Evolutionary conservation across 140 eudicot genomes (phyloP), one percentile per base, ranked within the genome.

Genomic region (Eryngium alpinum): DNA sequence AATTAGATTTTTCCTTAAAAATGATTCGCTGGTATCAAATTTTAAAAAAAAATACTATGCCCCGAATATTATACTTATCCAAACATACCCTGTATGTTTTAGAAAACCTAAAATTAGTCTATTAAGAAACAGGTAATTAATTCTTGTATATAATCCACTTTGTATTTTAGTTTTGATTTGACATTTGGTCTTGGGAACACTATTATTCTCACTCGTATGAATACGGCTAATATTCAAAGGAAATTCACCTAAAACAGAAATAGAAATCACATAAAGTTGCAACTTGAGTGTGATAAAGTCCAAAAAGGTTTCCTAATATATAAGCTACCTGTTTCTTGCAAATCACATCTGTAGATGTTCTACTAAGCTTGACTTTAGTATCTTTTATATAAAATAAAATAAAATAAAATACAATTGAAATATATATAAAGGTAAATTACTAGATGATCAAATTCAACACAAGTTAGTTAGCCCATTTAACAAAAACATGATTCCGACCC

Each of bases 261-360:
- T 29, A 69, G 19, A 29, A 31, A 19, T 15, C 32, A 28, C 75
- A 69, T 31, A 69, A 69, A 69, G 75, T 29, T 32, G 75, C 46
- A 38, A 38, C 32, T 69, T 15, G 28, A 66, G 21, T 66, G 21
- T 21, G 19, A 5, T 29, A 69, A 31, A 32, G n/a, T 69, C n/a
- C 44, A 70, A 32, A 32, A 32, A 70, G 34, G n/a, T 70, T 70
- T 43, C 21, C 50, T 44, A 70, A 32, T 9, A 15, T 18, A 16
- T 9, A 70, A 32, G 27, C 75, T 32, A 32, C 49, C 75, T 70
- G 75, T 70, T 70, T 70, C 75, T 70, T 70, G 75, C 75, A 2
- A 31, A 70, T 70, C 75, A 70, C 75, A 70, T 32, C 75, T 17
- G 12, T 17, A 31, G 46, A 19, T 19, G 75, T 70, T 24, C 25